These are phyloP conservation scores for Mycena galericulata DNA, from an alignment of 768 basidiomycete species.

Conservation along the genomic window DNA sequence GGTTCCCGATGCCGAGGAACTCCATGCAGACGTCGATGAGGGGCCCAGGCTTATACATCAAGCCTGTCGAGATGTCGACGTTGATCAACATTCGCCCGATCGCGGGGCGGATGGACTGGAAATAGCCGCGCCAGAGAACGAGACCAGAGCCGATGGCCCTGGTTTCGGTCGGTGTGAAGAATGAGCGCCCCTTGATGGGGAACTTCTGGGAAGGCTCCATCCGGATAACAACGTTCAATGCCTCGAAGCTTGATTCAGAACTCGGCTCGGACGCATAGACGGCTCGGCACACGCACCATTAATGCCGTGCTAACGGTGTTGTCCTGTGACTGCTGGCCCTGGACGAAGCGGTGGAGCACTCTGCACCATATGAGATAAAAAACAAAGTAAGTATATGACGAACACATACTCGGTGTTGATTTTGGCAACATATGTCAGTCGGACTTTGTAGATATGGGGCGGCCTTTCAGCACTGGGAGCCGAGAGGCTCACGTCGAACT, in stretches of 20 bases:
- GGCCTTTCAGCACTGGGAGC: conserved; percentile 48
- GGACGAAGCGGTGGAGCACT: conserved; percentile 70
- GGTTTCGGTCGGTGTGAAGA: conserved; percentile 71
- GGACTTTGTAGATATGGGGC: conserved; percentile 66
- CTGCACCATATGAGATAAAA: conserved; percentile 53
- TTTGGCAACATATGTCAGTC: conserved; percentile 66
- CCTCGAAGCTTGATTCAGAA: conserved; percentile 50
- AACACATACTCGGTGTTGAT: conserved; percentile 62
- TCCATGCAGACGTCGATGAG: conserved; percentile 71
- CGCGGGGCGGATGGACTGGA: conserved; percentile 81
- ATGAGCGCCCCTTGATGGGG: conserved; percentile 81
- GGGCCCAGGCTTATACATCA: conserved; percentile 77
- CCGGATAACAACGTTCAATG: conserved; percentile 79
- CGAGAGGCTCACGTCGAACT: conserved; percentile 52
- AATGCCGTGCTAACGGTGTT: conserved; percentile 74
- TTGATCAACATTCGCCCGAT: conserved; percentile 76
- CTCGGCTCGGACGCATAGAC: not conserved
- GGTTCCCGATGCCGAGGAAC: conserved; percentile 54
- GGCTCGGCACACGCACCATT: conserved; percentile 54
- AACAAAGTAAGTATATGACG: too few relatives aligned
- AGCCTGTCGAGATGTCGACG: conserved; percentile 81
- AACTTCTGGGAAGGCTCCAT: conserved; percentile 78
- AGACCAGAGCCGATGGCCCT: conserved; percentile 70
- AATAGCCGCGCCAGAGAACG: conserved; percentile 83
- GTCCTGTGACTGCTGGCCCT: conserved; percentile 75